These are phyloP conservation scores for Fusarium falciforme DNA, from an alignment of 2,329 filamentous ascomycete species.

Conservation along the genomic window DNA sequence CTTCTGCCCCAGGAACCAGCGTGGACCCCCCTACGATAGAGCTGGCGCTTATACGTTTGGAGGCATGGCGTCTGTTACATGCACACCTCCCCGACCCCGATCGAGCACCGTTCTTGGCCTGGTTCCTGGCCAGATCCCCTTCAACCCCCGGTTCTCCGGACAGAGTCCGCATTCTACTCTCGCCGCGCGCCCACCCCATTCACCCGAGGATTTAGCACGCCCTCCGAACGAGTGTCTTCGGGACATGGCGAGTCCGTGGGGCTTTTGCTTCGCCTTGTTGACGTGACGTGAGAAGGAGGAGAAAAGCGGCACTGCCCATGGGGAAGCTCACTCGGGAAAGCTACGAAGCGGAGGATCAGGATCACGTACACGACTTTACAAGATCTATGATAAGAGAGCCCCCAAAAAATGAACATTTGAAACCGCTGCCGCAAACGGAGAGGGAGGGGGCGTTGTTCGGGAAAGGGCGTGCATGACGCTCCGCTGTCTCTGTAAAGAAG, in stretches of 20 bases:
- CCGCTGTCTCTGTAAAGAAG: background rate
- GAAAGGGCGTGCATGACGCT: background rate
- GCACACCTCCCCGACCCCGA: constrained; percentile 15
- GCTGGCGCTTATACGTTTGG: constrained; percentile 12
- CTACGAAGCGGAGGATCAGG: constrained; percentile 1
- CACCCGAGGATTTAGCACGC: background rate
- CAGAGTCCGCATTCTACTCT: constrained; percentile 26
- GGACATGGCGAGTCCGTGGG: background rate
- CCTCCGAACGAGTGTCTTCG: background rate
- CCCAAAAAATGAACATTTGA: background rate
- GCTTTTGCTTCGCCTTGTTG: background rate
- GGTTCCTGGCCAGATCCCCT: constrained; percentile 35
- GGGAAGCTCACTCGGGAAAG: constrained; percentile 12
- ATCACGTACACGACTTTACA: background rate
- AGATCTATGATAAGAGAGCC: background rate
- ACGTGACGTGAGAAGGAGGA: background rate
- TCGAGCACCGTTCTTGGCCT: constrained; percentile 33
- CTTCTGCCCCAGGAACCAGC: constrained; percentile 35
- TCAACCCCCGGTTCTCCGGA: constrained; percentile 18
- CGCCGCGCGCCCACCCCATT: background rate
- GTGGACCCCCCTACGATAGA: background rate
- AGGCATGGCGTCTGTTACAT: constrained; percentile 19
- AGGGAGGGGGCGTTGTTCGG: background rate
- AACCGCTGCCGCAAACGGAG: background rate
- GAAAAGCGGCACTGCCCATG: background rate